A percentile compares a stretch with the other conserved stretches of the same genome.
Evolutionary conservation across 164 flowering plant species (phyloP).

Genomic region (Berberis vulgaris): DNA sequence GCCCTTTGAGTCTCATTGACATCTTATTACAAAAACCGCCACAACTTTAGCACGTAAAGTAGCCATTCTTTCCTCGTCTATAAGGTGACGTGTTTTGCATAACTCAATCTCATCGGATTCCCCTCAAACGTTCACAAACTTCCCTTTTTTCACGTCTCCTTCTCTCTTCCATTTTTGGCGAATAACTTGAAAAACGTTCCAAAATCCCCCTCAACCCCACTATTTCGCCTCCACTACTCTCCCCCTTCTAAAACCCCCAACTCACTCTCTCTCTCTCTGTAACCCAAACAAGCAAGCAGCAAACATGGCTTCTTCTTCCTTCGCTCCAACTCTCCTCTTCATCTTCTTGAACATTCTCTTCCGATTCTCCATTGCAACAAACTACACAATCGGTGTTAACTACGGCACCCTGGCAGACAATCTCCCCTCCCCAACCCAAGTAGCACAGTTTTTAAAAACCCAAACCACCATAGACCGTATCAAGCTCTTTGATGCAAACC

Average conservation of each 20-base stretch:
- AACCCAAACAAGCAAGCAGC: not conserved
- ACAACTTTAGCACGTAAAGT: too few relatives aligned
- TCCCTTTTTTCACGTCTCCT: too few relatives aligned
- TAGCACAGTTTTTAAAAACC: constrained; percentile 58
- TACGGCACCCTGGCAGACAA: constrained; percentile 77
- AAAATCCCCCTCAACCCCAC: not conserved
- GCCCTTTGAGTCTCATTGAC: too few relatives aligned
- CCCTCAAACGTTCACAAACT: too few relatives aligned
- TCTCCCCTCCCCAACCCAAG: constrained; percentile 77
- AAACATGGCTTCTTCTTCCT: not conserved
- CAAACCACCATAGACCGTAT: constrained; percentile 56
- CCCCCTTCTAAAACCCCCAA: not conserved
- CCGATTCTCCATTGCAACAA: constrained; percentile 13
- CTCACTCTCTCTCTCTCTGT: not conserved
- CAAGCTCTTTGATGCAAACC: constrained; percentile 72
- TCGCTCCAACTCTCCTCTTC: not conserved
- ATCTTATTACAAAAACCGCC: too few relatives aligned
- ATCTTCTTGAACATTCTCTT: constrained; percentile 11
- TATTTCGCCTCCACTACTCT: not conserved
- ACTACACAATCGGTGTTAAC: constrained; percentile 69
- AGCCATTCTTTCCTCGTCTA: too few relatives aligned
- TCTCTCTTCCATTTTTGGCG: too few relatives aligned
- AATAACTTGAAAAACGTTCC: not conserved
- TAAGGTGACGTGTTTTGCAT: too few relatives aligned
- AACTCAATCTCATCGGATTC: too few relatives aligned